Base-by-base conservation (phyloP, 345 rosid species). In the Populus pruinosa region DNA sequence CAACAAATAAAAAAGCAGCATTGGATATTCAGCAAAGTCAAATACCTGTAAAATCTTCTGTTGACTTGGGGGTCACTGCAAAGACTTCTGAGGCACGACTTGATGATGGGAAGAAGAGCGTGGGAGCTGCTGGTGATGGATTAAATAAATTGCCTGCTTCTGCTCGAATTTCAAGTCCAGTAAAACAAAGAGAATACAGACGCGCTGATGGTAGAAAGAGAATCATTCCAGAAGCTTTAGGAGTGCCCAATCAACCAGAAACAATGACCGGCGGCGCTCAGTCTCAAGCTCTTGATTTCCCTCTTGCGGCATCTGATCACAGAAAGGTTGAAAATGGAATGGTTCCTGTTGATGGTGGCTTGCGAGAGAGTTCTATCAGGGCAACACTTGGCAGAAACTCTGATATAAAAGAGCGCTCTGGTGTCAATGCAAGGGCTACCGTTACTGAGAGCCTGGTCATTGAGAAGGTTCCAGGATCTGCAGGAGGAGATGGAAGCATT, bases 121-220 rank as follows among this genome's bases (percentile, higher is more conserved):
- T 79, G 49, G 87, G 67, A 53, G 78, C 83, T 76, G 56, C 86
- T 75, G 85, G 80, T 80, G 97, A 92, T 62, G 86, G 86, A 31
- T 76, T 85, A 71, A 89, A 80, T 85, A 93, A 92, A 85, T 83
- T 68, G 2, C 79, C 88, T 7, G 76, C 77, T 63, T 83, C 90
- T 70, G 82, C 86, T 76, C 86, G 79, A 76, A 85, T 86, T 74
- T 88, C 94, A 43, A 92, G 90, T 85, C 97, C 97, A 61, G 98
- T 96, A 76, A 96, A 90, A 83, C 97, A 96, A 75, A 90, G 89
- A 86, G 98, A 94, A 82, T 94, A 96, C 63, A 85, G 97, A 78
- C 92, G 98, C 35, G 91, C 99, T 81, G 98, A 96, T 81, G 99
- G 99, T 23, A 91, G 98, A 86, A 96, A 93, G 88, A 87, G 99